Evolutionary conservation across 176 grass and related monocot genomes (phyloP), one percentile per base, ranked within the genome.

Genomic region (Panicum miliaceum): DNA sequence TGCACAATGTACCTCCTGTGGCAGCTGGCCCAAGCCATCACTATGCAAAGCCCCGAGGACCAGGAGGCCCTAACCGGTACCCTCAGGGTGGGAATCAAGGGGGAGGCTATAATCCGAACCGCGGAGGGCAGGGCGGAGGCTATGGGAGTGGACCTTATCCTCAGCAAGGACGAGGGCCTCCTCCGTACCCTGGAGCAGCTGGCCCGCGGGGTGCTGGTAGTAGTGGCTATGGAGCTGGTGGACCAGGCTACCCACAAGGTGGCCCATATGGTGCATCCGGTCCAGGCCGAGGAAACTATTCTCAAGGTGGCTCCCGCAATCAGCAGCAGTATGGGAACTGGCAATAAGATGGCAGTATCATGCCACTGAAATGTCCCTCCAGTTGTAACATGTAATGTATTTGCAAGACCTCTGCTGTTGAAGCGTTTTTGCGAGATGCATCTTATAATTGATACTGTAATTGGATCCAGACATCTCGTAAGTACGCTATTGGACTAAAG

Each of bases 321-420:
- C 92, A 97, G 66, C 93, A 95, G 46, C 90, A 94, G 37, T 97
- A 94, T 53, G 94, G 94, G 20, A 89, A 76, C 63, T 92, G 88
- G 92, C 90, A 94, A 84, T 92, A 89, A 76, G 63, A 35, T 32
- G 77, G 2, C n/a, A 77, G 63, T 45, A 37, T 43, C 71, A 81
- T 20, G 42, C 19, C 11, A 22, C 8, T 37, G 67, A 71, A 40
- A 32, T 32, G 29, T 32, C 29, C 29, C 2, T 32, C 29, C 29
- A 32, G 29, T 32, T 32, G 29, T 32, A 32, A 32, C 29, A 32
- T 32, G 29, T 32, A 32, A 32, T 32, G 29, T 32, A 32, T 32
- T 32, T 27, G 1, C 16, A 75, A 54, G 48, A 70, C 57, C 46
- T 46, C 25, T 86, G 14, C 22, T 9, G 8, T 27, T 32, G 38